phyloP scores from a whole-genome alignment of 257 asterid genomes.

The Paraleonurus japonicus region DNA sequence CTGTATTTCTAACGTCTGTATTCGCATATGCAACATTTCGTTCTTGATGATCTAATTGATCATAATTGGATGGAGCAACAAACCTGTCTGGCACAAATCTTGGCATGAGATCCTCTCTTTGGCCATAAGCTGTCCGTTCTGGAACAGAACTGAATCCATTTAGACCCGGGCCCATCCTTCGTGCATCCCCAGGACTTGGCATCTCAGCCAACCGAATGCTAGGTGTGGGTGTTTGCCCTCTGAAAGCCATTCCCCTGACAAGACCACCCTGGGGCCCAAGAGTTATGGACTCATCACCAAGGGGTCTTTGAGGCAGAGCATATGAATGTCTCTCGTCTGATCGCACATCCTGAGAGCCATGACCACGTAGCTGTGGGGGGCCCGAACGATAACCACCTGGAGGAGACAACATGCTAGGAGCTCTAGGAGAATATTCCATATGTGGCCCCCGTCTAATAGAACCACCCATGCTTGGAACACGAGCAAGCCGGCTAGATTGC shows the following conservation, averaged over 20 bases:
- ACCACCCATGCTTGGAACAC: constrained; percentile 52
- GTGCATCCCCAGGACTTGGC: constrained; percentile 46
- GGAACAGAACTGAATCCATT: constrained; percentile 57
- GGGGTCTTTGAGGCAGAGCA: constrained; percentile 69
- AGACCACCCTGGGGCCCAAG: constrained; percentile 99
- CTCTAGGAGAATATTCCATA: constrained; percentile 67
- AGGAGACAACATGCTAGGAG: constrained; percentile 55
- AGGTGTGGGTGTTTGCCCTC: constrained; percentile 59
- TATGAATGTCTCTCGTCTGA: constrained; percentile 53
- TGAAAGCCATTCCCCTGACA: constrained; percentile 70
- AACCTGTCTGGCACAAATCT: constrained; percentile 54
- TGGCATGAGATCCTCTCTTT: constrained; percentile 62
- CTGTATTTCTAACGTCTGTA: constrained; percentile 35
- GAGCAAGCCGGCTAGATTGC: constrained; percentile 65
- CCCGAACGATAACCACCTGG: constrained; percentile 55
- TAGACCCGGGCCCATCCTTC: constrained; percentile 53
- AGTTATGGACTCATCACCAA: constrained; percentile 69
- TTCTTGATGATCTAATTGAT: constrained; percentile 43
- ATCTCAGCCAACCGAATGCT: constrained; percentile 38
- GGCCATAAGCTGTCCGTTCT: constrained; percentile 51
- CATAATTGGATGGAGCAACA: constrained; percentile 40
- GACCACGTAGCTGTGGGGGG: constrained; percentile 60
- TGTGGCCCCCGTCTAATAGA: constrained; percentile 61
- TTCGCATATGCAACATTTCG: constrained; percentile 29
- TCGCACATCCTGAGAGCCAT: constrained; percentile 71